phyloP scores from a whole-genome alignment of 1,284 basidiomycete species.

The Austropuccinia psidii region DNA sequence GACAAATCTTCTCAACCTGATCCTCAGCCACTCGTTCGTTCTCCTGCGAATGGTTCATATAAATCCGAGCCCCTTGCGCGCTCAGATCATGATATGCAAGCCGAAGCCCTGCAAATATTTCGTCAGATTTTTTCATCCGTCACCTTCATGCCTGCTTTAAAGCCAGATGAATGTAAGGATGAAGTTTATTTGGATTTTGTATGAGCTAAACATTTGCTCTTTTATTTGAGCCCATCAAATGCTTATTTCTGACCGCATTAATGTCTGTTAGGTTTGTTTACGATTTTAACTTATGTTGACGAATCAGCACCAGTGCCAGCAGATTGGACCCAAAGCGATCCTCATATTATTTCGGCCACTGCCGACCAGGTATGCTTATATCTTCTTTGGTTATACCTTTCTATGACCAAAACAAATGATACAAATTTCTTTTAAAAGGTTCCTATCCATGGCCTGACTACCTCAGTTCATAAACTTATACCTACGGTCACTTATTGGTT shows the following conservation, averaged over 20 bases:
- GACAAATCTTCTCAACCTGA: neutral
- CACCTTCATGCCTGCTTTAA: conserved; percentile 27
- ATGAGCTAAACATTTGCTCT: neutral
- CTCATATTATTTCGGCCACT: conserved; percentile 28
- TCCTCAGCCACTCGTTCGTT: neutral
- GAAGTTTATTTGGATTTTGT: neutral
- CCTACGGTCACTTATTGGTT: conserved; percentile 26
- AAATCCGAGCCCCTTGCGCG: conserved; percentile 2
- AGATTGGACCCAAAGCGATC: conserved; percentile 23
- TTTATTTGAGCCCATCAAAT: neutral
- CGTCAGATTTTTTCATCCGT: conserved; percentile 36
- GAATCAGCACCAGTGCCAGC: conserved; percentile 7
- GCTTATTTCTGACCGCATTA: neutral
- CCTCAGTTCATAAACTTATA: conserved; percentile 20
- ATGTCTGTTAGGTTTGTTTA: conserved; percentile 9
- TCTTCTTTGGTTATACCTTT: neutral
- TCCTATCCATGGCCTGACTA: conserved; percentile 26
- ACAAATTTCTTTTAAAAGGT: neutral
- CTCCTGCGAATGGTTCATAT: neutral
- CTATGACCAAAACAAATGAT: neutral
- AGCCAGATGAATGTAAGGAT: conserved; percentile 16
- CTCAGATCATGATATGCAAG: conserved; percentile 35
- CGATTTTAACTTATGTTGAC: conserved; percentile 31
- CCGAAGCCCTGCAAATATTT: conserved; percentile 35
- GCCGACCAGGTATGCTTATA: conserved; percentile 22